These are phyloP conservation scores for Acorus calamus DNA, from an alignment of 106 monocot genomes.

Conservation along the genomic window DNA sequence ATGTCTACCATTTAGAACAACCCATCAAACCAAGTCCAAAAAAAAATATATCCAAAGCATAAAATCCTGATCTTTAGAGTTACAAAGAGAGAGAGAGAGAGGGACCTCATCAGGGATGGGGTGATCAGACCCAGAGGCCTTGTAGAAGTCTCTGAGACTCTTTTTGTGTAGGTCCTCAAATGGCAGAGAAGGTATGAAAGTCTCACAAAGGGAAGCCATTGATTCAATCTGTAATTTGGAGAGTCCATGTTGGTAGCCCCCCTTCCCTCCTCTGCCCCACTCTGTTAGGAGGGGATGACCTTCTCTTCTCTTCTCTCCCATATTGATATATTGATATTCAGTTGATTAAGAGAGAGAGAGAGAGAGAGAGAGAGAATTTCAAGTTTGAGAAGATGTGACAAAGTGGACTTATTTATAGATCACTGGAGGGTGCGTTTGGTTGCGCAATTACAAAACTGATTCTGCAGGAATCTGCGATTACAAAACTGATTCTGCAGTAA, in stretches of 20 bases:
- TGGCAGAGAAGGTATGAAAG: slow-evolving; percentile 47
- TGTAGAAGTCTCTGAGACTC: slow-evolving; percentile 42
- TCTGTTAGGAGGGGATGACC: slow-evolving; percentile 59
- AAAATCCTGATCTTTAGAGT: not conserved
- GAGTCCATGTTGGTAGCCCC: slow-evolving; percentile 42
- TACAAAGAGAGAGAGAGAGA: not conserved
- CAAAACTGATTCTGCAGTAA: too few species aligned
- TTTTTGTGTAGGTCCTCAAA: slow-evolving; percentile 39
- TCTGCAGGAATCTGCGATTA: too few species aligned
- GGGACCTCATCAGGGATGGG: slow-evolving; percentile 67
- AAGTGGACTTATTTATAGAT: too few species aligned
- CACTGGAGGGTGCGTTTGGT: too few species aligned
- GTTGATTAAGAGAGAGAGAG: too few species aligned
- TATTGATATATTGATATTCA: too few species aligned
- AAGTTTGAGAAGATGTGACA: too few species aligned
- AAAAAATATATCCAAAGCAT: not conserved
- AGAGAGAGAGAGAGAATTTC: too few species aligned
- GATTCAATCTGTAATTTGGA: slow-evolving; percentile 37
- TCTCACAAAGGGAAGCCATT: slow-evolving; percentile 60
- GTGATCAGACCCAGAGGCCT: slow-evolving; percentile 34
- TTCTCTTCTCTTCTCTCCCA: slow-evolving; percentile 4
- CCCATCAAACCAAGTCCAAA: not conserved
- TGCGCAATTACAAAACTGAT: too few species aligned
- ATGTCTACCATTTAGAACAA: not conserved
- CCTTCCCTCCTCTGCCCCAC: slow-evolving; percentile 10